A percentile compares a stretch with the other conserved stretches of the same genome.
phyloP scores from a whole-genome alignment of 2,329 filamentous ascomycete genomes.

The Truncatella angustata region DNA sequence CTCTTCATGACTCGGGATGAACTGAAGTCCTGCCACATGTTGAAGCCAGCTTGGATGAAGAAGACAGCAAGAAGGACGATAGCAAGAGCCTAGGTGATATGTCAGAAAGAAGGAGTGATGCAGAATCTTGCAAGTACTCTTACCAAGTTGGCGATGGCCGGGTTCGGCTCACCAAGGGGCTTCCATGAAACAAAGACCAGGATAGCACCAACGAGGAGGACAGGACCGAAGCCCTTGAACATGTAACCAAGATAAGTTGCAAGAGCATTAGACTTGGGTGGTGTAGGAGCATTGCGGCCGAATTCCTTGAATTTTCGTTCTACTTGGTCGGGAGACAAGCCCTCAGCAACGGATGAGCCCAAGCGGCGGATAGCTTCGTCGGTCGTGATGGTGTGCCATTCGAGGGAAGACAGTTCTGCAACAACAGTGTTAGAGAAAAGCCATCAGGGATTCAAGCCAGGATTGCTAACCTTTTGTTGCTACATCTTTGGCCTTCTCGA shows the following conservation, averaged over 20 bases:
- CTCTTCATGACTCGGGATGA: conserved; percentile 75
- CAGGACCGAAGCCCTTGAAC: conserved; percentile 73
- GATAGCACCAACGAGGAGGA: conserved; percentile 66
- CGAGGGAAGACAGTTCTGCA: conserved; percentile 58
- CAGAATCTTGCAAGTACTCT: too few relatives aligned
- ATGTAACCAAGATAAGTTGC: conserved; percentile 65
- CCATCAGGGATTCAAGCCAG: background rate
- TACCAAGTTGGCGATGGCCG: conserved; percentile 62
- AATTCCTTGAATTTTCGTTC: conserved; percentile 54
- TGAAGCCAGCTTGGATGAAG: conserved; percentile 67
- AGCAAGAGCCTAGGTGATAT: conserved; percentile 52
- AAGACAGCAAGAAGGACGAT: conserved; percentile 73
- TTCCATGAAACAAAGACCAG: conserved; percentile 77
- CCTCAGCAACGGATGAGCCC: conserved; percentile 51
- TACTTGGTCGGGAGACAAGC: conserved; percentile 60
- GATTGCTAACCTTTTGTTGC: conserved; percentile 33
- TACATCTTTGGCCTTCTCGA: conserved; percentile 38
- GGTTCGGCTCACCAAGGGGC: conserved; percentile 65
- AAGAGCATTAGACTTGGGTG: conserved; percentile 60
- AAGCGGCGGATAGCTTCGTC: conserved; percentile 61
- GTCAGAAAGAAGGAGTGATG: too few relatives aligned
- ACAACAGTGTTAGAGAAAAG: conserved; percentile 15
- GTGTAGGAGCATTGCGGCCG: conserved; percentile 66
- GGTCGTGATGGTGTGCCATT: conserved; percentile 64
- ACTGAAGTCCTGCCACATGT: conserved; percentile 73